Percentiles rank a stretch among this genome's conserved stretches.
These are phyloP conservation scores for Nannochloropsis gaditana DNA, from an alignment of 108 stramenopile species.

Conservation along the genomic window DNA sequence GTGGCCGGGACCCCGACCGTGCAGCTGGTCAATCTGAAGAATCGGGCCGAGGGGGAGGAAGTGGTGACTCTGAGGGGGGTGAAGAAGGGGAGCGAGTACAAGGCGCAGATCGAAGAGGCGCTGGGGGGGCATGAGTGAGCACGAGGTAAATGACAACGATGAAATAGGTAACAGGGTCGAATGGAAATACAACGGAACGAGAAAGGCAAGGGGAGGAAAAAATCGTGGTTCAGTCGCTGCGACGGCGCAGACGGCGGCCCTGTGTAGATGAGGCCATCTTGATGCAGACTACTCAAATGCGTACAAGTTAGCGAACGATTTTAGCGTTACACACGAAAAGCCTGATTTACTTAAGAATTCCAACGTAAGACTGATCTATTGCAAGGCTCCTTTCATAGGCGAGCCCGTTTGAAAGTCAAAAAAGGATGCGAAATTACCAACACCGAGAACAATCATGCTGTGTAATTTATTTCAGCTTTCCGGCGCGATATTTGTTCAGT, in stretches of 20 bases:
- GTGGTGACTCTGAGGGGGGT: constrained; percentile 35
- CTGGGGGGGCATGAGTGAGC: background rate
- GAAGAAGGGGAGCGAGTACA: constrained; percentile 35
- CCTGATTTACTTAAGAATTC: too few species aligned
- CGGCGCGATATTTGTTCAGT: too few species aligned
- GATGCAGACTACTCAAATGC: too few species aligned
- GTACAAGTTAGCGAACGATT: too few species aligned
- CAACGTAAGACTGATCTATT: too few species aligned
- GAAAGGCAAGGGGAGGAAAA: constrained; percentile 4
- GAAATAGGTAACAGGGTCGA: background rate
- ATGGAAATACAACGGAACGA: background rate
- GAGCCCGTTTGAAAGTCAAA: too few species aligned
- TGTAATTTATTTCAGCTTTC: too few species aligned
- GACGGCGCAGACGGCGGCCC: background rate
- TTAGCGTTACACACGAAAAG: too few species aligned
- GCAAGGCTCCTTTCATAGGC: too few species aligned
- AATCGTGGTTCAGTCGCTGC: too few species aligned
- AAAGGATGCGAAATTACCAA: too few species aligned
- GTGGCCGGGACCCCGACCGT: constrained; percentile 36
- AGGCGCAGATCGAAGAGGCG: background rate
- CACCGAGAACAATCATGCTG: too few species aligned
- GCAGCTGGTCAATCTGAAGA: constrained; percentile 37
- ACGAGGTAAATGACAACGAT: background rate
- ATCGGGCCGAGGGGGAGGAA: constrained; percentile 34
- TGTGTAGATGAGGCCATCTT: background rate